Base-by-base conservation (phyloP, 2,329 filamentous ascomycete genomes). In the Metarhizium rileyi region DNA sequence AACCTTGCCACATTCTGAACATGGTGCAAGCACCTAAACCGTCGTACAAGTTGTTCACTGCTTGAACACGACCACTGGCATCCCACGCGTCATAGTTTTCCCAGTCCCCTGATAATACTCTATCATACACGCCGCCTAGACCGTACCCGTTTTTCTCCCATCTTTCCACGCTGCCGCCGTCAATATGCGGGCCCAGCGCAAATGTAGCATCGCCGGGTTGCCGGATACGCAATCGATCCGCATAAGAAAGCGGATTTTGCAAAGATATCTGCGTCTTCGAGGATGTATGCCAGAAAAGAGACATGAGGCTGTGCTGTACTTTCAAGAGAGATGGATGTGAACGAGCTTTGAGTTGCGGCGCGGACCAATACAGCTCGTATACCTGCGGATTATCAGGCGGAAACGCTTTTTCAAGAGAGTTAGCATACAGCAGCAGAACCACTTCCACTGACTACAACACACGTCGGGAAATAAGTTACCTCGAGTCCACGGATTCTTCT, bases 1-100 rank as follows among this genome's bases (percentile, higher is more conserved):
- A 96, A 18, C 89, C 90, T 67, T 96, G 90, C 65, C 87, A 91
- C 76, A 89, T 86, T 36, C 91, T 78, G 67, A 95, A 90, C 72
- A 90, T 88, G 43, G 78, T 84, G 67, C 88, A 95, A 1, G 86
- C 83, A 0, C 90, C 90, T 0, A 89, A 76, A 0, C 90, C 88
- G 46, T 87, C 76, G 63, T 96, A 93, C 30, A 90, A 69, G 64
- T 95, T 84, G 52, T 80, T 83, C 2, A 81, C 76, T 3, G 85
- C 87, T 0, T 70, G 66, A 0, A 91, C 73, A 4, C 90, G 78
- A 6, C 78, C 77, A 54, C 78, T 81, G 0, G 82, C 82, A 59
- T 95, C 88, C 80, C 85, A 96, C 0, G 89, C 80, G 59, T 96
- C 87, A 60, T 88, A 90, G 2, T 75, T 65, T 55, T 94, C 87